A percentile compares a stretch with the other conserved stretches of the same genome.
phyloP scores from a whole-genome alignment of 805 yeast genomes.

The Saturnispora zaruensis region DNA sequence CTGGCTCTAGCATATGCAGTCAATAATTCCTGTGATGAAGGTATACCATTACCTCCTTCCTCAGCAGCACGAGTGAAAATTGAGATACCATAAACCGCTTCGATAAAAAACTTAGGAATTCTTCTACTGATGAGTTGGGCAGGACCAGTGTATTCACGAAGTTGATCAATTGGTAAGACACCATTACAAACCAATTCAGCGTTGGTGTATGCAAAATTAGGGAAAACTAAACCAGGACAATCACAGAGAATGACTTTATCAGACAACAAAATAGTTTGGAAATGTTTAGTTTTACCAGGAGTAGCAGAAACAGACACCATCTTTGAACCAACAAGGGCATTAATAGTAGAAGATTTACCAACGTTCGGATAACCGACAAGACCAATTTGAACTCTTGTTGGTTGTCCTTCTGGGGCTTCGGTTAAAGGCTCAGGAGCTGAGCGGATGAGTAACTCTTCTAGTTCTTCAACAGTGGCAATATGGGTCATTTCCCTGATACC shows the following conservation, averaged over 20 bases:
- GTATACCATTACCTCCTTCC: constrained; percentile 86
- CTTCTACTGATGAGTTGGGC: constrained; percentile 76
- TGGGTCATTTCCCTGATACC: constrained; percentile 44
- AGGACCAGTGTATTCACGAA: constrained; percentile 89
- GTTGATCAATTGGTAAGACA: constrained; percentile 96
- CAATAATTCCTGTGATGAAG: constrained; percentile 82
- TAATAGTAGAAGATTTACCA: constrained; percentile 81
- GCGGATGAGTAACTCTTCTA: constrained; percentile 67
- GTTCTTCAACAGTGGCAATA: constrained; percentile 73
- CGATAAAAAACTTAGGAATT: constrained; percentile 80
- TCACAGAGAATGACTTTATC: constrained; percentile 84
- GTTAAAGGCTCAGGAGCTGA: constrained; percentile 67
- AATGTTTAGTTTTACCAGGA: constrained; percentile 98
- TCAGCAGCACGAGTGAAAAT: constrained; percentile 65
- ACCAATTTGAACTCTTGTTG: constrained; percentile 75
- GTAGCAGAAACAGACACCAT: constrained; percentile 98
- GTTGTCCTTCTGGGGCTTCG: constrained; percentile 43
- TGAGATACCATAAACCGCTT: constrained; percentile 88
- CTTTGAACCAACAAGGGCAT: constrained; percentile 92
- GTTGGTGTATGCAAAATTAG: constrained; percentile 92
- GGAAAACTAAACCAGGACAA: constrained; percentile 98
- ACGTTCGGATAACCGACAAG: constrained; percentile 96
- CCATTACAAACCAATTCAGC: constrained; percentile 97
- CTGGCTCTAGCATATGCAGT: constrained; percentile 93
- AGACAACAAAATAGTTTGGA: constrained; percentile 86